Evolutionary conservation across 257 asterid genomes (phyloP), one percentile per base, ranked within the genome.

Genomic region (Agastache rugosa): DNA sequence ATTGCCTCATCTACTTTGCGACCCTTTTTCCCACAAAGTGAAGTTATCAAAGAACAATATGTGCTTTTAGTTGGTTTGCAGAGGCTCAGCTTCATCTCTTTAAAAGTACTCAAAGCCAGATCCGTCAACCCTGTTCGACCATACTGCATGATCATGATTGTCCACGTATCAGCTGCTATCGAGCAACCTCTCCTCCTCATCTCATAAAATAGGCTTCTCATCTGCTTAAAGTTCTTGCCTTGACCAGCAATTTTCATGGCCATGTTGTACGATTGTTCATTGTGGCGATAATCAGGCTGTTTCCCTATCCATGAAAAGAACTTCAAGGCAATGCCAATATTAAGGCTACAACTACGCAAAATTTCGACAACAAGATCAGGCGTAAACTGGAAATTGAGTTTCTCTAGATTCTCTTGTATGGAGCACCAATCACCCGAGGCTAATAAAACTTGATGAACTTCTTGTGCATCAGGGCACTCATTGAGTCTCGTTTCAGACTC

Each of bases 131-230:
- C 96, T 19, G 93, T 83, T 66, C 86, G 89, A 8, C 96, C 97
- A 76, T 93, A 93, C 88, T 77, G 93, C 97, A 84, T 78, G 76
- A 93, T 93, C 91, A 91, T 87, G 88, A 91, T 87, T 8, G 93
- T 86, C 98, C 98, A 91, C 16, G 98, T 83, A 76, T 93, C 93
- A 67, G 97, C 69, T 29, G 96, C 80, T 79, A 91, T 76, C 53
- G 67, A 65, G 80, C 29, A 83, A 12, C 89, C 87, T 50, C 79
- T 83, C 85, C 97, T 85, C 78, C 80, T 83, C 96, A 93, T 93
- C 82, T 93, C 91, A 14, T 83, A 76, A 67, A 93, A 91, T 19
- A 93, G 80, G 78, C 80, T 78, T 81, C 90, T 87, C 98, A 93
- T 93, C 77, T 85, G 75, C 59, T 81, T 88, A 39, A 93, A 93